Evolutionary conservation across 805 yeast species (phyloP), one percentile per base, ranked within the genome.

Genomic region (Metschnikowia orientalis): DNA sequence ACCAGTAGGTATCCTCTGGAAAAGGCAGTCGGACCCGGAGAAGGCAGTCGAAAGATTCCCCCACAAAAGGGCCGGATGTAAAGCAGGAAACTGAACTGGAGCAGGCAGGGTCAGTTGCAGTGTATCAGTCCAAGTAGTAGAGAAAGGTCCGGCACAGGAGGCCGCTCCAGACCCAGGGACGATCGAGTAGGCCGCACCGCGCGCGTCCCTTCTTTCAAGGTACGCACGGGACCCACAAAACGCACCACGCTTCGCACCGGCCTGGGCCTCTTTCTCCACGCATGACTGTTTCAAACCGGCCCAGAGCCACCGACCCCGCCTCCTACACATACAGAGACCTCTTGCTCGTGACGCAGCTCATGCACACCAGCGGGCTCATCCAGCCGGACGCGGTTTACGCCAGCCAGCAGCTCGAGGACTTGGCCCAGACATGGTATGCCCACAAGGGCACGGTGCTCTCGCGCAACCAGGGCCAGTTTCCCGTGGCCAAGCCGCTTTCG

Each of bases 311-410:
- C 3, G 40, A 39, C 24, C 51, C 51, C 15, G 36, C 23, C 9
- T 41, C 47, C 13, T 47, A 34, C 32, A 24, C 45, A 18, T 48
- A 48, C 30, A 43, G 64, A 32, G 69, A 63, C 37, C 46, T 62
- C 8, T 56, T 66, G 17, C 53, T 66, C 14, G 35, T 65, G 10
- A 44, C 63, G 1, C 72, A 67, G 45, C 45, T 66, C 6, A 50
- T 67, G 5, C 69, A 66, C 32, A 50, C 53, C 2, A 51, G 54
- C 26, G 58, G 55, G 2, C 45, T 61, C 13, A 47, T 56, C 13
- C 50, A 51, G n/a, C 55, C 57, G 1, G 49, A 44, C 4, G 37
- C 27, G 18, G 43, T 51, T 7, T 22, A 31, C 1, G 15, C 41
- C 8, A 29, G 44, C 7, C 51, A 46, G n/a, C 30, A 41, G 23